Conservation (phyloP, 2,329 filamentous ascomycete species). For the Venturia nashicola region DNA sequence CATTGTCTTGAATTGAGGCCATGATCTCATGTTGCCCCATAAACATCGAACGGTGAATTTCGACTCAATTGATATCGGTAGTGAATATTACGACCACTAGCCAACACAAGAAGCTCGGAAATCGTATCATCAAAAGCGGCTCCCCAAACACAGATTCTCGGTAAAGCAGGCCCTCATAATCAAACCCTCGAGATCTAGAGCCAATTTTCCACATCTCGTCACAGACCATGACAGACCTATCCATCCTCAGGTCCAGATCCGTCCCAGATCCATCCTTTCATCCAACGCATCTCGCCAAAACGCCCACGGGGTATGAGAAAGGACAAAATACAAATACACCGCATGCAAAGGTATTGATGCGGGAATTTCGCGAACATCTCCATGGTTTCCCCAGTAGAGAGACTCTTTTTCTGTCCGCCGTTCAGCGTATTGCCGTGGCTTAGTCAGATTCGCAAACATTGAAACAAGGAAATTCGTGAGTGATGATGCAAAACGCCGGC, state of each 20-base stretch:
- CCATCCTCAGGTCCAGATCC: not conserved
- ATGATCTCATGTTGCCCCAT: too few relatives aligned
- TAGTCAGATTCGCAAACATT: not conserved
- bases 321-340: not conserved
- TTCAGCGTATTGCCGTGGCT: not conserved
- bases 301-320: not conserved
- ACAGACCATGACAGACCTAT: not conserved
- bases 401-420: not conserved
- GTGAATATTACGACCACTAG: too few relatives aligned
- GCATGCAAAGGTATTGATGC: not conserved
- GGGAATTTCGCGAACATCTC: not conserved
- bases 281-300: not conserved
- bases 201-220: not conserved
- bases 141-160: too few relatives aligned
- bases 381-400: not conserved
- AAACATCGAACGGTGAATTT: too few relatives aligned
- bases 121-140: too few relatives aligned
- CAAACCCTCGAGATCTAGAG: not conserved
- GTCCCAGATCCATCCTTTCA: not conserved
- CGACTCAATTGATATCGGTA: too few relatives aligned
- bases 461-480: constrained; percentile 1
- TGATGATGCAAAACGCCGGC: not conserved
- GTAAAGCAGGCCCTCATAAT: not conserved
- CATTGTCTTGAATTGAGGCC: too few relatives aligned
- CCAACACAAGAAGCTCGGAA: too few relatives aligned